Evolutionary conservation across 208 protist species (phyloP).

Genomic region (Spongospora subterranea): DNA sequence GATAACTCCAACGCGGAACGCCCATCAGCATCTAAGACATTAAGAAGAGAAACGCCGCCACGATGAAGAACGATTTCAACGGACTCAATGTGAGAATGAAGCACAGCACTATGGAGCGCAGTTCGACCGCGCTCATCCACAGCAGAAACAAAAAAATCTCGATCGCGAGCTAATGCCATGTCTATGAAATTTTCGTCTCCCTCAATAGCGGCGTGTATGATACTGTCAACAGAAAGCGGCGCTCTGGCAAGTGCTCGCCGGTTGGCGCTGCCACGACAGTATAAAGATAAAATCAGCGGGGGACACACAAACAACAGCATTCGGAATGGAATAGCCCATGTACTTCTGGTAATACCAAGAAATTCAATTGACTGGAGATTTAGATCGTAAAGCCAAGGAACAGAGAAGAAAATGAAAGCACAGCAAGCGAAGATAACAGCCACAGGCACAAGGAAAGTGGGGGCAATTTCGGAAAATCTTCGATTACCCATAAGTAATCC

Average conservation of each 20-base stretch:
- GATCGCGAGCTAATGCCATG: constrained; percentile 20
- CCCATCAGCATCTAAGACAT: constrained; percentile 1
- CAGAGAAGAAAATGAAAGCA: constrained; percentile 9
- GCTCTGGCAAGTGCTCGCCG: neutral
- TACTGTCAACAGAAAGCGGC: neutral
- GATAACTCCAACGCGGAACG: neutral
- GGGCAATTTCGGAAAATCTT: neutral
- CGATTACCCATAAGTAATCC: neutral
- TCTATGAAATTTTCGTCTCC: constrained; percentile 34
- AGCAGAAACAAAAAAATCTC: constrained; percentile 5
- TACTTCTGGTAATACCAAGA: neutral
- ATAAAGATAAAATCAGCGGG: neutral
- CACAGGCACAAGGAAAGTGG: neutral
- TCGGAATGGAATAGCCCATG: neutral
- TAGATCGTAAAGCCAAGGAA: neutral
- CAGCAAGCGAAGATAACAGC: neutral
- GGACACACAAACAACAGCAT: constrained; percentile 10
- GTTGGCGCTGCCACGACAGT: neutral
- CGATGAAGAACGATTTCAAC: neutral
- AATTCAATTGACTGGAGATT: neutral
- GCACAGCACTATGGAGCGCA: constrained; percentile 19
- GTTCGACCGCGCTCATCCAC: neutral
- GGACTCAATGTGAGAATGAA: neutral
- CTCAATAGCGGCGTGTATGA: neutral
- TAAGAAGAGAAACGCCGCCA: neutral